These are phyloP conservation scores for Hirsutella minnesotensis DNA, from an alignment of 2,329 filamentous ascomycete species.

Conservation along the genomic window DNA sequence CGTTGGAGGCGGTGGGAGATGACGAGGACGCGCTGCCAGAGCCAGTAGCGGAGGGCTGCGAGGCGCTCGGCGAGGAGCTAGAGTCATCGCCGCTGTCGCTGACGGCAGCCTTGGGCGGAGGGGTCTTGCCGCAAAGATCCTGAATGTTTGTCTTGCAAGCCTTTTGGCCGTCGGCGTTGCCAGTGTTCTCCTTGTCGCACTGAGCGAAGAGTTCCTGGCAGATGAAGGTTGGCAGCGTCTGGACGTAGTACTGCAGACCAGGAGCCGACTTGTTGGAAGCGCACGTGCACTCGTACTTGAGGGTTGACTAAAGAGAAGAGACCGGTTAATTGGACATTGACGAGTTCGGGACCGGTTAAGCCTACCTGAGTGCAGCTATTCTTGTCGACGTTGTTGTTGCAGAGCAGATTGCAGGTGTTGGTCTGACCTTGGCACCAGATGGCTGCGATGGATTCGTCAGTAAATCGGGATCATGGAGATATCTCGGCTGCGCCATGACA, in stretches of 20 bases:
- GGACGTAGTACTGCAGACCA: constrained; percentile 38
- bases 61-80: constrained; percentile 15
- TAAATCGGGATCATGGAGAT: not conserved
- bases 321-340: no score
- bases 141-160: constrained; percentile 36
- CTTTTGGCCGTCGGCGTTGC: constrained; percentile 29
- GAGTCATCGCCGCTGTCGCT: constrained; percentile 8
- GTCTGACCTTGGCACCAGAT: constrained; percentile 39
- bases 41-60: constrained; percentile 10
- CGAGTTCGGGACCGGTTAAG: constrained; percentile 3
- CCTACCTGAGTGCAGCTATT: constrained; percentile 38
- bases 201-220: constrained; percentile 35
- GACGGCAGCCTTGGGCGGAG: constrained; percentile 21
- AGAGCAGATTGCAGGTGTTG: constrained; percentile 38
- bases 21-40: constrained; percentile 18
- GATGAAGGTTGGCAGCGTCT: constrained; percentile 41
- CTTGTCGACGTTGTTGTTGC: constrained; percentile 20
- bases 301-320: constrained; percentile 6
- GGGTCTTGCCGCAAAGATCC: constrained; percentile 29
- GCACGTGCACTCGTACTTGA: constrained; percentile 39
- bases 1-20: constrained; percentile 12
- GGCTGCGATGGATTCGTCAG: constrained; percentile 18
- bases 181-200: constrained; percentile 32
- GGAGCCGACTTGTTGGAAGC: constrained; percentile 32
- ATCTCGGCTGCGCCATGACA: not conserved